These are phyloP conservation scores for Pneumocystis sp. DNA, from an alignment of 1,139 yeast genomes.

Conservation along the genomic window DNA sequence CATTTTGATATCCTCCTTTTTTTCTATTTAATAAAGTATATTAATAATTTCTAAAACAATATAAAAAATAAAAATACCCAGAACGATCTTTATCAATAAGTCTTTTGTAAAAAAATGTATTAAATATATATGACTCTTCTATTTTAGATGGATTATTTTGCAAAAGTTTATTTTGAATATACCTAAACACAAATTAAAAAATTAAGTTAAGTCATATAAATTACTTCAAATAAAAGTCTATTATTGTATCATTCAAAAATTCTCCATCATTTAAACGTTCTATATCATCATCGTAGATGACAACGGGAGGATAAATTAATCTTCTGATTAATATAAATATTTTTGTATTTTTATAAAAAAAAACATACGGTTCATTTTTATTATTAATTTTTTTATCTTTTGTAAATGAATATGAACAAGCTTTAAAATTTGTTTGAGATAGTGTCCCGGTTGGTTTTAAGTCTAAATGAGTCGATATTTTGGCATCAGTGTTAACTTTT, in stretches of 20 bases:
- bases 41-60: background rate
- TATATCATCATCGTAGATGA: conserved; percentile 18
- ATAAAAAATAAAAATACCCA: conserved; percentile 9
- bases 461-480: background rate
- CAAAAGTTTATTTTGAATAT: conserved; percentile 2
- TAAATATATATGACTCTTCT: conserved; percentile 46
- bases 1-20: conserved; percentile 40
- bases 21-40: conserved; percentile 5
- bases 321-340: background rate
- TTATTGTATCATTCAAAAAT: conserved; percentile 30
- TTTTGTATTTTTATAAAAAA: background rate
- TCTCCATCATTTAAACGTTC: conserved; percentile 26
- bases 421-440: background rate
- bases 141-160: conserved; percentile 10
- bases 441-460: background rate
- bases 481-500: background rate
- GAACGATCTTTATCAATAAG: conserved; percentile 26
- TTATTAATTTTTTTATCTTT: background rate
- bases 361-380: background rate
- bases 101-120: conserved; percentile 71
- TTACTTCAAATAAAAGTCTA: conserved; percentile 27
- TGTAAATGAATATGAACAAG: background rate
- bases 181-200: conserved; percentile 7
- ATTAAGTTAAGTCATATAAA: conserved; percentile 1
- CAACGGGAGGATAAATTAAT: background rate